A percentile compares a stretch with the other conserved stretches of the same genome.
Conservation (phyloP, 306 rosid genomes). For the Vigna unguiculata region DNA sequence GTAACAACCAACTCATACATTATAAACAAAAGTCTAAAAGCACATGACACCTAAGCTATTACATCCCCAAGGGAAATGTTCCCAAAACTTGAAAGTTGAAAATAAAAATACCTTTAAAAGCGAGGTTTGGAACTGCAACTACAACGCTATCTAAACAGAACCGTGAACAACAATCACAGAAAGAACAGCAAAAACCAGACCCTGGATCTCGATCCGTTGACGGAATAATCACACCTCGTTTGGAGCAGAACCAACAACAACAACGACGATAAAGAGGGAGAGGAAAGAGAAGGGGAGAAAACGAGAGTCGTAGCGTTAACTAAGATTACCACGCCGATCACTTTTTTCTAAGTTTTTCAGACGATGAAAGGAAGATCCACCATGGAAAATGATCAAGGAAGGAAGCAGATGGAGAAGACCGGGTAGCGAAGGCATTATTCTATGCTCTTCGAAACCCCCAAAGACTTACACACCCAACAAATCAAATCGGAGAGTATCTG, state of each 20-base stretch:
- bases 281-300: not conserved
- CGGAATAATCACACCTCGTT: not conserved
- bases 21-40: not conserved
- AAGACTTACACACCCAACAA: slow-evolving; percentile 40
- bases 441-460: slow-evolving; percentile 91
- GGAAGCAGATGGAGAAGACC: slow-evolving; percentile 50
- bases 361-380: slow-evolving; percentile 79
- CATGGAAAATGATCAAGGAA: slow-evolving; percentile 58
- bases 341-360: slow-evolving; percentile 74
- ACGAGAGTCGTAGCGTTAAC: slow-evolving; percentile 56
- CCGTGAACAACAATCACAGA: slow-evolving; percentile 27
- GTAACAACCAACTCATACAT: not conserved
- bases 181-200: not conserved
- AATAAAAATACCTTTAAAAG: slow-evolving; percentile 47
- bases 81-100: not conserved
- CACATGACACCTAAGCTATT: not conserved
- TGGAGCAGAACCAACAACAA: not conserved
- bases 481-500: not conserved
- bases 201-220: slow-evolving; percentile 34
- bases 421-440: slow-evolving; percentile 85
- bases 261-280: not conserved
- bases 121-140: not conserved
- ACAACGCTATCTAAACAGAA: slow-evolving; percentile 23
- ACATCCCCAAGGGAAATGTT: not conserved
- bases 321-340: slow-evolving; percentile 92